Evolutionary conservation across 345 rosid species (phyloP), one percentile per base, ranked within the genome.

Genomic region (Rubroshorea leprosula): DNA sequence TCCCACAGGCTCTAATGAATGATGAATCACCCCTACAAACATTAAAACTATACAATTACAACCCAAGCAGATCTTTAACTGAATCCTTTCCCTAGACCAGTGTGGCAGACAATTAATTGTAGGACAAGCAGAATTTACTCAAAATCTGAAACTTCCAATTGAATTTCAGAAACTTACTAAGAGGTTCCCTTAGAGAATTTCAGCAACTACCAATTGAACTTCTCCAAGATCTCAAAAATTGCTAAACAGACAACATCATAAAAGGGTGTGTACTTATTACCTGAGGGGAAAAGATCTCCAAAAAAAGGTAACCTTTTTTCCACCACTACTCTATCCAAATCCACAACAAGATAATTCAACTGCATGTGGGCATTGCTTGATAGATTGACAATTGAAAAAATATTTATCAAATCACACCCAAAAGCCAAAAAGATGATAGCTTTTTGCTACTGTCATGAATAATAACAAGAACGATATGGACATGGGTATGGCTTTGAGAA

Each of bases 351-450:
- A 1, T 11, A 49, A 18, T 22, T 49, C 26, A 52, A 43, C 29
- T 2, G 18, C 44, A 51, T 43, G 35, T 13, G 20, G 41, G 43
- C 13, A 22, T 8, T 52, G 17, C 17, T 21, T 9, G 53, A 31
- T 55, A 39, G 16, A 49, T 12, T 22, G 53, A 5, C 4, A 35
- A 35, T 16, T 19, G 49, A 51, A 21, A 43, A 58, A 35, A 35
- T 13, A 10, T 19, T 21, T 4, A 54, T 55, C 47, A 45, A 51
- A 62, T 62, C 52, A 53, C 19, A 62, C 26, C 43, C 49, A 19
- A 5, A 24, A 38, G 41, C 35, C 9, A 16, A 6, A 35, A 35
- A 35, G 12, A 35, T 35, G 12, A 35, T 6, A 35, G 12, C 41
- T 35, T 35, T 35, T n/a, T n/a, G n/a, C n/a, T n/a, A n/a, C n/a